Evolutionary conservation across 106 monocot species (phyloP).

Genomic region (Dendrobium chrysotoxum): DNA sequence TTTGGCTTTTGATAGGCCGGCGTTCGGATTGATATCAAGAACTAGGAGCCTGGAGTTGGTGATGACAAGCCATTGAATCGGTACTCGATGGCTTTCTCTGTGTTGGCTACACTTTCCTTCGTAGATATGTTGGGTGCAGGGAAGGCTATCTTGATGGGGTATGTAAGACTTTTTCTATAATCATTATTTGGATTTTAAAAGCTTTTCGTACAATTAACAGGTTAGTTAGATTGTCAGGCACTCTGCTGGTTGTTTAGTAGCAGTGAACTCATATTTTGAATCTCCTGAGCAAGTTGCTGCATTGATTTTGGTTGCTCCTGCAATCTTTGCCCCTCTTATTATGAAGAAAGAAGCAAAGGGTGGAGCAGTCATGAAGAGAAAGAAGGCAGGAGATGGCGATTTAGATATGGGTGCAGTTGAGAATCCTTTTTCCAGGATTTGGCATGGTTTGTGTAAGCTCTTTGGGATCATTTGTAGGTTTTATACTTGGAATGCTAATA

Average conservation of each 20-base stretch:
- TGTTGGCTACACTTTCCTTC: slow-evolving; percentile 66
- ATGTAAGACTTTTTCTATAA: not conserved
- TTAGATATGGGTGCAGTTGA: not conserved
- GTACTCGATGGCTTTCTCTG: slow-evolving; percentile 79
- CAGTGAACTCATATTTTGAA: slow-evolving; percentile 75
- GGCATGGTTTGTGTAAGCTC: slow-evolving; percentile 33
- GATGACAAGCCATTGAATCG: slow-evolving; percentile 47
- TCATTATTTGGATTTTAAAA: not conserved
- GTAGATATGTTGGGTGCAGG: slow-evolving; percentile 45
- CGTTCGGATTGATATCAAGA: slow-evolving; percentile 80
- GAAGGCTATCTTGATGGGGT: slow-evolving; percentile 80
- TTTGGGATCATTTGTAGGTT: slow-evolving; percentile 10
- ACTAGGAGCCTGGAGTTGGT: not conserved
- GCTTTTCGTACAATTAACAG: not conserved
- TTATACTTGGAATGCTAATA: slow-evolving; percentile 19
- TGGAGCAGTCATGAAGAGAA: slow-evolving; percentile 8
- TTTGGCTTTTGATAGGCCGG: slow-evolving; percentile 92
- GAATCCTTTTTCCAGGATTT: slow-evolving; percentile 39
- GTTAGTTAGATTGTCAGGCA: slow-evolving; percentile 49
- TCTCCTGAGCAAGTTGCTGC: slow-evolving; percentile 77
- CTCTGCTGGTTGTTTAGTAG: slow-evolving; percentile 91
- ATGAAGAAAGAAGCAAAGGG: slow-evolving; percentile 17
- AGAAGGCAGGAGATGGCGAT: not conserved
- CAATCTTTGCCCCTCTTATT: slow-evolving; percentile 65
- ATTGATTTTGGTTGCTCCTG: slow-evolving; percentile 79